Evolutionary conservation across 805 yeast genomes (phyloP), one percentile per base, ranked within the genome.

Genomic region (Jamesozyma rosinii): DNA sequence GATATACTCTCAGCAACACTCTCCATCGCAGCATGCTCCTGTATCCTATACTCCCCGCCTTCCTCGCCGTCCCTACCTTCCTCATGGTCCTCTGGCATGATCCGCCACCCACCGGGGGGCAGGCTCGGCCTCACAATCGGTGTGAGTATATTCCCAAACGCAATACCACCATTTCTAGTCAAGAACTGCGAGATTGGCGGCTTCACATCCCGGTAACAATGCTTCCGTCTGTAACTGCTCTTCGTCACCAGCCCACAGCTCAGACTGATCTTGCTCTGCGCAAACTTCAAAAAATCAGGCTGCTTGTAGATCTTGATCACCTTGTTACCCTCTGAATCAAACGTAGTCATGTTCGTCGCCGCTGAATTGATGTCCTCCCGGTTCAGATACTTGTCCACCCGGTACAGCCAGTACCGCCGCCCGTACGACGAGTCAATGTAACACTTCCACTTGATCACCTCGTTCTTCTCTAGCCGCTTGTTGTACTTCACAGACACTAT

Each of bases 351-450:
- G 49, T 59, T 65, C 4, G 65, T 61, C 20, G 52, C 42, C 9
- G 55, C 51, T 19, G 55, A 55, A 35, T 44, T 40, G 1, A 62
- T 46, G 48, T 66, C 65, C 20, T 58, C 70, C 8, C 60, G 59
- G 43, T 67, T 67, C 29, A 53, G 38, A 20, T 45, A 52, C 3
- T 52, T 55, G 41, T 66, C 68, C 15, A 67, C 63, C 54, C 72
- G 76, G 60, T 78, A 81, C 15, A 87, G 59, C 95, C 95, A 87
- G 11, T 85, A 80, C 47, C 96, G 70, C 47, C 95, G 70, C 4
- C 95, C 94, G 53, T 56, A 67, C 20, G 67, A 70, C 49, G 61
- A 54, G 47, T 59, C 66, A 6, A 61, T 46, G 47, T 57, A 61
- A 43, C 66, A 61, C 44, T 52, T 57, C 66, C 66, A 61, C 36